Evolutionary conservation across 305 asterid species (phyloP).

Genomic region (Plantago rigida): DNA sequence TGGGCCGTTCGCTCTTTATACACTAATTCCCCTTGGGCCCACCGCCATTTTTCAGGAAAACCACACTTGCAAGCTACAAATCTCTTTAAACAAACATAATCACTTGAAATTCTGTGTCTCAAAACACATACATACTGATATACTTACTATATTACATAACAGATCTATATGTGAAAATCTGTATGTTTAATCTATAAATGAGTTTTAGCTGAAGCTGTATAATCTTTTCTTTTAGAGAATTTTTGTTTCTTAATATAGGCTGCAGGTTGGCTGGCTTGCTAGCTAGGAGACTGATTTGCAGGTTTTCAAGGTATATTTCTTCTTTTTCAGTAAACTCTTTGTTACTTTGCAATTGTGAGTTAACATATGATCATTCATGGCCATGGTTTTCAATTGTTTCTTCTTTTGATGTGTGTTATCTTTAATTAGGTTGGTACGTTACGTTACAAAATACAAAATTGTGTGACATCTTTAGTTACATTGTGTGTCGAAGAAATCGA

Average conservation of each 20-base stretch:
- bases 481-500: background rate
- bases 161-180: too few species aligned
- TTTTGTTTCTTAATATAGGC: background rate
- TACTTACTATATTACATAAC: too few species aligned
- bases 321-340: background rate
- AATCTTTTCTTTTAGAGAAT: background rate
- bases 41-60: conserved; percentile 12
- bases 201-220: background rate
- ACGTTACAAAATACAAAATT: background rate
- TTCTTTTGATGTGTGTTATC: background rate
- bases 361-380: background rate
- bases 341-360: background rate
- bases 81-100: too few species aligned
- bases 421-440: too few species aligned
- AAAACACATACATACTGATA: background rate
- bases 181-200: background rate
- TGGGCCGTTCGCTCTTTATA: conserved; percentile 15
- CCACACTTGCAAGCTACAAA: conserved; percentile 15
- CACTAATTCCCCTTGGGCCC: conserved; percentile 14
- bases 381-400: background rate
- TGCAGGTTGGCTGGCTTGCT: background rate
- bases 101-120: background rate
- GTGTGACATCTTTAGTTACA: background rate
- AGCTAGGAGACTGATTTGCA: background rate
- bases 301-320: background rate